Conservation (phyloP, 306 rosid genomes). For the Geum urbanum region DNA sequence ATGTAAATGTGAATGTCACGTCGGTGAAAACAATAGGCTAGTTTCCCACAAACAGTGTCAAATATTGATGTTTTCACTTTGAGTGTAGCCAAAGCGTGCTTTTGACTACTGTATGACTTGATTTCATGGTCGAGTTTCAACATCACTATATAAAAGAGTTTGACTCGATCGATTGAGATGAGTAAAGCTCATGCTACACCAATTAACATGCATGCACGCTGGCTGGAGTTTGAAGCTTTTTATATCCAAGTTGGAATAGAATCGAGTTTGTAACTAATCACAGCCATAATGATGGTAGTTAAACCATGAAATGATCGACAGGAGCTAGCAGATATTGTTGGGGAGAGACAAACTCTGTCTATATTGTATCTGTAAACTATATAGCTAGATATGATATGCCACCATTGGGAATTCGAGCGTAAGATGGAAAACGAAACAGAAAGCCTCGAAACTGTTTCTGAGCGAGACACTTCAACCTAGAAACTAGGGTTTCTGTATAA, state of each 20-base stretch:
- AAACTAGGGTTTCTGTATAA: neutral
- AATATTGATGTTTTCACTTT: neutral
- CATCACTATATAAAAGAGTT: neutral
- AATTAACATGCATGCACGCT: neutral
- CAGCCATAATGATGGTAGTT: neutral
- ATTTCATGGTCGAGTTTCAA: neutral
- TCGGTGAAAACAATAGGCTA: neutral
- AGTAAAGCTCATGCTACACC: neutral
- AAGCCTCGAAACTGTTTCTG: conserved; percentile 3
- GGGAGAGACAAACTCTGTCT: neutral
- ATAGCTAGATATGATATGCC: neutral
- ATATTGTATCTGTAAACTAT: neutral
- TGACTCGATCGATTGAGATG: neutral
- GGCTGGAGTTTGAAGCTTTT: neutral
- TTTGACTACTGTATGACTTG: conserved; percentile 1
- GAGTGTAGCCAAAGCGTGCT: neutral
- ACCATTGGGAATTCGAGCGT: neutral
- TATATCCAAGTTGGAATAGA: neutral
- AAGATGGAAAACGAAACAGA: neutral
- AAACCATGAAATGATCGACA: neutral
- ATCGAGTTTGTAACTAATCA: neutral
- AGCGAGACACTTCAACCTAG: neutral
- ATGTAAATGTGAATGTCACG: neutral
- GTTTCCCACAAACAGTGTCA: too few relatives aligned
- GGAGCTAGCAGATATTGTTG: neutral